Conservation (phyloP, 257 asterid genomes). For the Nicotiana otophora region DNA sequence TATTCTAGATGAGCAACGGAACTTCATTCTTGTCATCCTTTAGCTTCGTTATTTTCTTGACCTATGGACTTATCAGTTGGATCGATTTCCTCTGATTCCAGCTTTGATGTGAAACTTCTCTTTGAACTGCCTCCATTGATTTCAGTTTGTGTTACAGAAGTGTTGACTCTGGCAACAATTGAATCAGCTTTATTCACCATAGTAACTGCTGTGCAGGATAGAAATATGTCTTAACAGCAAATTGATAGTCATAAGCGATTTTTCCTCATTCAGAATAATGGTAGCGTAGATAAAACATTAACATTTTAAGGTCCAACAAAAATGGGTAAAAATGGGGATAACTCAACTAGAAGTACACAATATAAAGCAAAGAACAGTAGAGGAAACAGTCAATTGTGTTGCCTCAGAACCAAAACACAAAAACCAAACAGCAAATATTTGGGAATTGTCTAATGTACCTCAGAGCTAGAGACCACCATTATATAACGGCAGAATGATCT, state of each 20-base stretch:
- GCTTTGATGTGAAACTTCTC: not conserved
- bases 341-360: not conserved
- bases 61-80: not conserved
- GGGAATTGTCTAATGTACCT: not conserved
- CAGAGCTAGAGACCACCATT: not conserved
- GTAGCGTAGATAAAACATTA: not conserved
- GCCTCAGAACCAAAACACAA: not conserved
- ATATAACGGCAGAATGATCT: no score
- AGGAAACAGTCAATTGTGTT: no score
- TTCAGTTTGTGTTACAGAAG: constrained; percentile 11
- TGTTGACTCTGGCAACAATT: constrained; percentile 21
- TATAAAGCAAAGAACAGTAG: not conserved
- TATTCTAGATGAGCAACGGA: not conserved
- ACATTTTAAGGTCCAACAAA: not conserved
- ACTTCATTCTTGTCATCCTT: not conserved
- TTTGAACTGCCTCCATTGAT: constrained; percentile 8
- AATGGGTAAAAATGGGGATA: not conserved
- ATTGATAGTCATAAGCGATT: not conserved
- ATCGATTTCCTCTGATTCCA: not conserved
- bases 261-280: not conserved
- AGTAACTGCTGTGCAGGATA: constrained; percentile 34
- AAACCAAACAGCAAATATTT: not conserved
- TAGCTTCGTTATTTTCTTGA: not conserved
- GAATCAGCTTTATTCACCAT: constrained; percentile 21
- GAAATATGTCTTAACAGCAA: constrained; percentile 4